A percentile compares a stretch with the other conserved stretches of the same genome.
Evolutionary conservation across 345 rosid genomes (phyloP).

Genomic region (Heritiera littoralis): DNA sequence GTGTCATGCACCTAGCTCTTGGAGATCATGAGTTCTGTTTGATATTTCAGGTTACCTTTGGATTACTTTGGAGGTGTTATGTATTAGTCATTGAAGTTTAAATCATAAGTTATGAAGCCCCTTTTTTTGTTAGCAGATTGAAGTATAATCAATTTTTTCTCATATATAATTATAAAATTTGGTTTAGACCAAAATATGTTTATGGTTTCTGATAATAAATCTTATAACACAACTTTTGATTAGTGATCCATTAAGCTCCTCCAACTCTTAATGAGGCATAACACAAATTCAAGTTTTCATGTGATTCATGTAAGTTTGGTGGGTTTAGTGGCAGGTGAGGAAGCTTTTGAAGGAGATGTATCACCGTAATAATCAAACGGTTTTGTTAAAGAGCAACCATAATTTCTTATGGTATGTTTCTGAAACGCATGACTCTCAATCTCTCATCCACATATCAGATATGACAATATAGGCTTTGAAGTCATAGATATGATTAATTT

Average conservation of each 20-base stretch:
- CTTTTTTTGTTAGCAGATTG: conserved; percentile 15
- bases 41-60: not conserved
- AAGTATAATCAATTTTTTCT: conserved; percentile 7
- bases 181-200: not conserved
- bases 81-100: conserved; percentile 3
- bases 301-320: conserved; percentile 51
- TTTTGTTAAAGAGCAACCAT: conserved; percentile 50
- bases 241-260: conserved; percentile 17
- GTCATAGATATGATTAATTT: conserved; percentile 37
- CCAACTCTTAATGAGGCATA: conserved; percentile 17
- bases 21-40: not conserved
- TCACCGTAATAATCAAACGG: conserved; percentile 48
- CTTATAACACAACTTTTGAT: conserved; percentile 3
- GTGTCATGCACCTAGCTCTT: not conserved
- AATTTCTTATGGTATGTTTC: conserved; percentile 61
- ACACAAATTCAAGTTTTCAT: conserved; percentile 24
- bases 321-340: conserved; percentile 79
- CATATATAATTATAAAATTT: not conserved
- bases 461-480: conserved; percentile 25
- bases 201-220: not conserved
- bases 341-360: conserved; percentile 70
- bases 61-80: conserved; percentile 1
- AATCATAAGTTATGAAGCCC: conserved; percentile 10
- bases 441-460: conserved; percentile 21
- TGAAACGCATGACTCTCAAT: conserved; percentile 19